These are phyloP conservation scores for Leptodontidium sp. DNA, from an alignment of 2,329 filamentous ascomycete genomes.

Conservation along the genomic window DNA sequence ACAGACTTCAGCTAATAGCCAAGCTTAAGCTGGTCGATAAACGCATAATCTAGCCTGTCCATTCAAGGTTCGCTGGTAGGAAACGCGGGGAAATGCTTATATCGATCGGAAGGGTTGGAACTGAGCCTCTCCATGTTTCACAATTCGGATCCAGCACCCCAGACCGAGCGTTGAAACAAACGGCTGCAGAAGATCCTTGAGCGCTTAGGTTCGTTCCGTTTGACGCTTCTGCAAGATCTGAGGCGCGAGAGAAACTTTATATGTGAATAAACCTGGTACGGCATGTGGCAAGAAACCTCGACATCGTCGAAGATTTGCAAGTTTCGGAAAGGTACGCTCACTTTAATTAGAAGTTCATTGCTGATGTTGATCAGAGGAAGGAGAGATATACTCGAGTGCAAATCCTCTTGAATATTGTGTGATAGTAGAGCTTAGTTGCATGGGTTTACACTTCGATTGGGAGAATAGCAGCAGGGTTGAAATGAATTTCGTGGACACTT, in stretches of 20 bases:
- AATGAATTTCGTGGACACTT: neutral
- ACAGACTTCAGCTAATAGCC: neutral
- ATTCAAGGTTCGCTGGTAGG: neutral
- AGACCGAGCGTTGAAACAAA: neutral
- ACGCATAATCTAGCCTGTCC: no score
- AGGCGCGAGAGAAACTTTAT: neutral
- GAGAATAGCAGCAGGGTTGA: neutral
- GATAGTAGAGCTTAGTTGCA: neutral
- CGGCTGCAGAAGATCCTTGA: neutral
- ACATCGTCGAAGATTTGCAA: no score
- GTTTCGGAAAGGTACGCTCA: neutral
- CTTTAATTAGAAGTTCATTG: neutral
- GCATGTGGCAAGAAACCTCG: no score
- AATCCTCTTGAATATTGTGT: neutral
- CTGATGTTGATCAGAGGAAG: neutral
- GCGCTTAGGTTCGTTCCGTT: neutral
- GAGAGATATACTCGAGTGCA: neutral
- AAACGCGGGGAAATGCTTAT: conserved; percentile 4
- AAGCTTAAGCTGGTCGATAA: no score
- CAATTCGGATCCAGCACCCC: neutral
- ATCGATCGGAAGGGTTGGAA: neutral
- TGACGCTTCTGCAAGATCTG: neutral
- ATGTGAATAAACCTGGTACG: neutral
- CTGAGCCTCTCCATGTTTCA: neutral
- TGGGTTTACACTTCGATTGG: neutral